These are phyloP conservation scores for Petunia axillaris DNA, from an alignment of 257 asterid genomes.

Conservation along the genomic window DNA sequence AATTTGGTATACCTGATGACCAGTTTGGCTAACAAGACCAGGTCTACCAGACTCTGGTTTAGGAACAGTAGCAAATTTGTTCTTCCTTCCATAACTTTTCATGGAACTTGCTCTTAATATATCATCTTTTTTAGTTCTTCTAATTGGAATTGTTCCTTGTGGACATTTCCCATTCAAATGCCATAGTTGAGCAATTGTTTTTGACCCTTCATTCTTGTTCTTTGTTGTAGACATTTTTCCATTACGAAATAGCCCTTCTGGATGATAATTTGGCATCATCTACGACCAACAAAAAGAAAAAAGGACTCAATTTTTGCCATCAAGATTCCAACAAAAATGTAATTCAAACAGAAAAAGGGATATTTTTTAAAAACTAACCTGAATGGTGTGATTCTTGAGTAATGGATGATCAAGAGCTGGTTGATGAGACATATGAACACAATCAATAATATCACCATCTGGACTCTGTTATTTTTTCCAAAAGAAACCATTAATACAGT, in stretches of 20 bases:
- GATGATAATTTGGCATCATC: slow-evolving; percentile 84
- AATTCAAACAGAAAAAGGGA: not conserved
- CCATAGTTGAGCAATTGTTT: slow-evolving; percentile 63
- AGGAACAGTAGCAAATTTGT: slow-evolving; percentile 47
- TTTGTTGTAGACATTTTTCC: slow-evolving; percentile 35
- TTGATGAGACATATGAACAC: slow-evolving; percentile 69
- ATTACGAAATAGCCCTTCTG: slow-evolving; percentile 56
- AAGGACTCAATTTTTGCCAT: not conserved
- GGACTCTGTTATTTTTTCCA: slow-evolving; percentile 58
- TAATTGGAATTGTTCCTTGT: slow-evolving; percentile 73
- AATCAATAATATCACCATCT: slow-evolving; percentile 90
- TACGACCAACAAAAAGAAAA: slow-evolving; percentile 33
- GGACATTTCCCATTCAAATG: slow-evolving; percentile 79
- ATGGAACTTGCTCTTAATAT: slow-evolving; percentile 65
- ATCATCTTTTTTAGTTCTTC: slow-evolving; percentile 72
- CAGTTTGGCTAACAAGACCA: slow-evolving; percentile 63
- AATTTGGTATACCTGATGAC: slow-evolving; percentile 68
- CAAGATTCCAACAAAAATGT: not conserved
- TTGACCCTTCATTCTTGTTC: slow-evolving; percentile 32
- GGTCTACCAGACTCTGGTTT: slow-evolving; percentile 59
- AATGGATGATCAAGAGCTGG: slow-evolving; percentile 87
- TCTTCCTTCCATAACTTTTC: slow-evolving; percentile 63
- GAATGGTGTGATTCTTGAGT: slow-evolving; percentile 70
- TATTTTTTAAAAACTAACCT: slow-evolving; percentile 41
- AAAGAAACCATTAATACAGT: slow-evolving; percentile 20